Base-by-base conservation (phyloP, 192 early-diverging fungal species). In the Coemansia sp. region DNA sequence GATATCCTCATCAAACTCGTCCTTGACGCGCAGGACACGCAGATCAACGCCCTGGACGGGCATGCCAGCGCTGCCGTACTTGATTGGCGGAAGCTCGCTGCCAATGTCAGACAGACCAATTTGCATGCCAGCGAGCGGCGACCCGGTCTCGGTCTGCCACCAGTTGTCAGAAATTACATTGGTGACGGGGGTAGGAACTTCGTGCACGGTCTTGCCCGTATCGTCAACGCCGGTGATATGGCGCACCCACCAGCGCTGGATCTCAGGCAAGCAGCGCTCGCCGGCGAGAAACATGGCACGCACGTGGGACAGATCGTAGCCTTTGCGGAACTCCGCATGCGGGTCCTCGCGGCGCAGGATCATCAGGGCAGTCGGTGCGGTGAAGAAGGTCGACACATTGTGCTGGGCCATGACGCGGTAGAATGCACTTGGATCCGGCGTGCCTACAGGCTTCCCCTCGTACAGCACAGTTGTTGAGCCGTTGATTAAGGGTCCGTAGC, bases 71-170 rank as follows among this genome's bases (percentile, higher is more conserved):
- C 87, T 83, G 34, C 92, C 93, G 7, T 85, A 74, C 50, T 84
- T 83, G 44, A 79, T 59, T 24, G 77, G 61, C 17, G 77, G 73
- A 17, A 66, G 53, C 34, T 70, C 49, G 26, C 75, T 59, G 57
- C 70, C 55, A 58, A 63, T 36, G 44, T 56, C 51, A 36, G 69
- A 59, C 53, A 84, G 61, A 4, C 89, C 88, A 54, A 87, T 74
- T 67, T 86, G 84, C 8, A 86, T 81, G 1, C 85, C 89, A 0
- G 90, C 89, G 71, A 93, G 87, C 3, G 93, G 92, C 40, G 85
- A 88, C 5, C 93, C 92, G 40, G 86, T 90, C 58, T 95, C 93
- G 0, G 93, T 93, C 52, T 90, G 88, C 93, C 93, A 96, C 73
- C 86, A 96, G 64, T 92, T 89, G 74, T 96, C 93, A 56, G 87